Percentiles rank a stretch among this genome's conserved stretches.
phyloP scores from a whole-genome alignment of 108 stramenopile genomes.

The Cyclostephanos tholiformis region DNA sequence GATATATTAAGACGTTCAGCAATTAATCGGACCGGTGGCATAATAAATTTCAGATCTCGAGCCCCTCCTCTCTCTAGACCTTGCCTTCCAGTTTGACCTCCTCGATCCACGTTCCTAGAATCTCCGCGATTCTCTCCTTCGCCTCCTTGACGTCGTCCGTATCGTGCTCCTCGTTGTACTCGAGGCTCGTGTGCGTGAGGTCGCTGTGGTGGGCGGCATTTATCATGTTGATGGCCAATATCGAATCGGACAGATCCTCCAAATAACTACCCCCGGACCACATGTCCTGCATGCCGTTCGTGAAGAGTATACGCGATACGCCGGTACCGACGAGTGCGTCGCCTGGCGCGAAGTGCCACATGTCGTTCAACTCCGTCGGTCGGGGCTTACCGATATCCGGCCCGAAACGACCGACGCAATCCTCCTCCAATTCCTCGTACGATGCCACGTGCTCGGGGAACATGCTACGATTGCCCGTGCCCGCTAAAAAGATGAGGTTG shows the following conservation, averaged over 20 bases:
- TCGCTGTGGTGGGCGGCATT: conserved; percentile 85
- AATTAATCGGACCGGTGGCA: no score
- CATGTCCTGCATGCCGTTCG: conserved; percentile 69
- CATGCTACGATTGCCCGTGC: no score
- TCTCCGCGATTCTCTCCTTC: conserved; percentile 48
- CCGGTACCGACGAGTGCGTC: conserved; percentile 41
- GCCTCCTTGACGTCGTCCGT: conserved; percentile 68
- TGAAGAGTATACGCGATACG: conserved; percentile 64
- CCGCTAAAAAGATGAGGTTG: conserved; percentile 1
- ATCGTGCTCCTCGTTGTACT: conserved; percentile 39
- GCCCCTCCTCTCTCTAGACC: no score
- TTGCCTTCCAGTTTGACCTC: conserved; percentile 16
- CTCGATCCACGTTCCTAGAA: conserved; percentile 62
- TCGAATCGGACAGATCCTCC: conserved; percentile 47
- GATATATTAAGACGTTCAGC: no score
- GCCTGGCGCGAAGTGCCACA: conserved; percentile 53
- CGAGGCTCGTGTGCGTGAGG: conserved; percentile 51
- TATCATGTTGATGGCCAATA: conserved; percentile 70
- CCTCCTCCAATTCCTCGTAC: not conserved
- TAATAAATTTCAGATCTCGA: not conserved
- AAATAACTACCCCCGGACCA: conserved; percentile 54
- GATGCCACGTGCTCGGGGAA: no score
- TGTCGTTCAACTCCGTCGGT: conserved; percentile 51
- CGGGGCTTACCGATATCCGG: conserved; percentile 42
- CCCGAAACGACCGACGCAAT: conserved; percentile 57